phyloP scores from a whole-genome alignment of 768 basidiomycete species.

The Naganishia friedmannii region DNA sequence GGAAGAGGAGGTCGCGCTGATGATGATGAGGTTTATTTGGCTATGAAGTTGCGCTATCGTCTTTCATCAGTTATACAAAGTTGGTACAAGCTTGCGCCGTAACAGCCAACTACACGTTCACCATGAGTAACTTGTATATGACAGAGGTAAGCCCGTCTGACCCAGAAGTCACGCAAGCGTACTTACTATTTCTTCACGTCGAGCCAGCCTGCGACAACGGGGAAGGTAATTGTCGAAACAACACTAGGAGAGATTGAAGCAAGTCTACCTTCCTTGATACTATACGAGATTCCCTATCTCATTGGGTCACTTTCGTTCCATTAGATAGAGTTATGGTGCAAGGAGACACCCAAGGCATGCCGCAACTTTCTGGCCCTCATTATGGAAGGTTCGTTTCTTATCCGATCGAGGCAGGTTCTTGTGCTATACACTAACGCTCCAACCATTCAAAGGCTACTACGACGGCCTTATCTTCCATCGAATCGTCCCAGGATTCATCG shows the following conservation, averaged over 20 bases:
- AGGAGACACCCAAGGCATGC: conserved; percentile 93
- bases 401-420: conserved; percentile 67
- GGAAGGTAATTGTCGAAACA: conserved; percentile 81
- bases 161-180: background rate
- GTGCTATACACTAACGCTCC: conserved; percentile 80
- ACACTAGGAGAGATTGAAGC: conserved; percentile 71
- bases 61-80: background rate
- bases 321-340: conserved; percentile 89
- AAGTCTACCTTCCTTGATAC: conserved; percentile 6
- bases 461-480: conserved; percentile 86
- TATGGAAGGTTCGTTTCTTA: conserved; percentile 70
- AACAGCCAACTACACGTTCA: background rate
- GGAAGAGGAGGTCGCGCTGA: background rate
- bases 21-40: background rate
- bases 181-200: background rate
- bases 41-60: background rate
- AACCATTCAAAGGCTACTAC: conserved; percentile 94
- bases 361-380: conserved; percentile 83
- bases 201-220: conserved; percentile 62
- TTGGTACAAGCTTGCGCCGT: too few relatives aligned
- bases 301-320: conserved; percentile 2
- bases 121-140: conserved; percentile 20
- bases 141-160: conserved; percentile 15
- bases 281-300: background rate
- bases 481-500: conserved; percentile 85